A percentile compares a stretch with the other conserved stretches of the same genome.
Evolutionary conservation across 768 basidiomycete species (phyloP).

Genomic region (Rhodotorula sphaerocarpa): DNA sequence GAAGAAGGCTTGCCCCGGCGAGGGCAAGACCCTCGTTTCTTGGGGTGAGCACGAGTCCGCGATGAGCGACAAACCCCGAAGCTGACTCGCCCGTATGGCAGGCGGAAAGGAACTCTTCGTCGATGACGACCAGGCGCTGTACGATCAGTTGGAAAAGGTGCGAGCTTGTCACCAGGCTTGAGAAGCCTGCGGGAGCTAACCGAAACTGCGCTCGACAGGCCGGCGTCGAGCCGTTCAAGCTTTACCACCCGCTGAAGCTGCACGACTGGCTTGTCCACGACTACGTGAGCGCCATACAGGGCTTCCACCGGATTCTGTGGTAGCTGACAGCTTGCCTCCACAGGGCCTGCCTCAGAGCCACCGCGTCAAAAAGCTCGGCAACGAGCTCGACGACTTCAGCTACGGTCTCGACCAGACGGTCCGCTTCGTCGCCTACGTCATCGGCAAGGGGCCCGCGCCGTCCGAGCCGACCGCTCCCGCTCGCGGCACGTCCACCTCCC

Average conservation of each 20-base stretch:
- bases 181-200: too few relatives aligned
- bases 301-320: neutral
- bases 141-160: slow-evolving; percentile 6
- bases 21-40: slow-evolving; percentile 16
- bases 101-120: slow-evolving; percentile 22
- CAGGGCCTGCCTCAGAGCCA: slow-evolving; percentile 10
- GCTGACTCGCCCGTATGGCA: neutral
- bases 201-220: too few relatives aligned
- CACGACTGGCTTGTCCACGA: slow-evolving; percentile 13
- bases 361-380: slow-evolving; percentile 4
- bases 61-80: neutral
- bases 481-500: too few relatives aligned
- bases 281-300: too few relatives aligned
- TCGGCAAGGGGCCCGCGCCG: neutral
- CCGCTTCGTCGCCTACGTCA: neutral
- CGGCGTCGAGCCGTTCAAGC: slow-evolving; percentile 14
- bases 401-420: slow-evolving; percentile 14
- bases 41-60: slow-evolving; percentile 7
- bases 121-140: slow-evolving; percentile 22
- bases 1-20: slow-evolving; percentile 20
- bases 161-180: too few relatives aligned
- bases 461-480: neutral
- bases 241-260: neutral
- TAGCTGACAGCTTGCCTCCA: neutral
- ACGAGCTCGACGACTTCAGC: slow-evolving; percentile 4